Percentiles rank a stretch among this genome's conserved stretches.
Evolutionary conservation across 352 stramenopile genomes (phyloP).

Genomic region (Phytophthora sojae): DNA sequence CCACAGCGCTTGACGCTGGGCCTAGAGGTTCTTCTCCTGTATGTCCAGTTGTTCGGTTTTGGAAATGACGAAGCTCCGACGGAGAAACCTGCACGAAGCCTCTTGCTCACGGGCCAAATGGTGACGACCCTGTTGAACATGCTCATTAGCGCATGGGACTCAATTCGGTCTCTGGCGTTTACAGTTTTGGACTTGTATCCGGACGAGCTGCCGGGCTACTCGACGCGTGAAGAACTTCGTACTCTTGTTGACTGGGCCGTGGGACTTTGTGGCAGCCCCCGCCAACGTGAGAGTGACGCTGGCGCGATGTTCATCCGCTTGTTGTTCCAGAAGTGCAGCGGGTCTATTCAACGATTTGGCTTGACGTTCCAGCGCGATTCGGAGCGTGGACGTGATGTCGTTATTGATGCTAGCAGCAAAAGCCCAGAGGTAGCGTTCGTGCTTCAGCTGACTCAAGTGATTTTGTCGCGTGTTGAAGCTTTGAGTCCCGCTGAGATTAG

Average conservation of each 20-base stretch:
- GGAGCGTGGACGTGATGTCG: slow-evolving; percentile 5
- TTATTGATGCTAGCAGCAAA: slow-evolving; percentile 2
- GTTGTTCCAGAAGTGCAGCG: slow-evolving; percentile 71
- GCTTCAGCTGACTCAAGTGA: slow-evolving; percentile 61
- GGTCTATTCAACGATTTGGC: slow-evolving; percentile 48
- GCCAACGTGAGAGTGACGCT: slow-evolving; percentile 85
- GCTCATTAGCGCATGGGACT: slow-evolving; percentile 84
- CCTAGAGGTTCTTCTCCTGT: slow-evolving; percentile 75
- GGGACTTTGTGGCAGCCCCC: slow-evolving; percentile 72
- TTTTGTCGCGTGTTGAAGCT: slow-evolving; percentile 50
- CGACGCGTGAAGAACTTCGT: slow-evolving; percentile 45
- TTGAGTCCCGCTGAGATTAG: slow-evolving; percentile 36
- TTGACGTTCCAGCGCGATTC: slow-evolving; percentile 39
- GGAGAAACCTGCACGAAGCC: slow-evolving; percentile 19
- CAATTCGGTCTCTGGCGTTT: slow-evolving; percentile 72
- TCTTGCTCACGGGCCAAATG: slow-evolving; percentile 68
- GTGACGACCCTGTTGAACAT: slow-evolving; percentile 79
- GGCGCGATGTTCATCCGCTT: slow-evolving; percentile 88
- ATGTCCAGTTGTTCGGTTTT: slow-evolving; percentile 79
- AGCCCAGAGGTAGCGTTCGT: slow-evolving; percentile 59
- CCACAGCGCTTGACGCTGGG: slow-evolving; percentile 77
- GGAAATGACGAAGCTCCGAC: slow-evolving; percentile 11
- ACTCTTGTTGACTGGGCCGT: slow-evolving; percentile 75
- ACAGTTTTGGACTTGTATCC: slow-evolving; percentile 78
- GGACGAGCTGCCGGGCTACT: slow-evolving; percentile 66